Evolutionary conservation across 192 early-diverging fungal species (phyloP), one percentile per base, ranked within the genome.

Genomic region (Chytriomyces confervae): DNA sequence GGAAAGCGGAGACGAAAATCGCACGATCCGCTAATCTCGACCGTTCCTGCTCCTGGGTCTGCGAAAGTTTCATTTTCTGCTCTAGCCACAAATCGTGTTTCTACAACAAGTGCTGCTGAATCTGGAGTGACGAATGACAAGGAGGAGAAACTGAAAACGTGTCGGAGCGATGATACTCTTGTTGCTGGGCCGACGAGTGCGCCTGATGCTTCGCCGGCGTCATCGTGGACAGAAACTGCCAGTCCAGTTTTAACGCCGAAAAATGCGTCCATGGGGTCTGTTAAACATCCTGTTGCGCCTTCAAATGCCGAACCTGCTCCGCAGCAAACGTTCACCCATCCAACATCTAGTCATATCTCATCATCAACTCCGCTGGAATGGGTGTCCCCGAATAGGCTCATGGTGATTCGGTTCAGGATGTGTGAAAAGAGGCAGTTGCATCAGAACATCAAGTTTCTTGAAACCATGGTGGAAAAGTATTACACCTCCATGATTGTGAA

Each of bases 341-440:
- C 46, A 3, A 36, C 36, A 36, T 36, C 36, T 36, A 36, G 36
- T 2, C 36, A 36, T 36, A 36, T 36, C 36, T 36, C 36, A 36
- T 36, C 36, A 36, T 36, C 36, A 36, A 18, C 51, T 29, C 23
- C 49, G 7, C n/a, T 24, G 8, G 74, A 66, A 48, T 66, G 62
- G 63, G 47, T 66, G 20, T 36, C 74, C 1, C 7, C n/a, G 9
- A 76, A 76, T 50, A 62, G 74, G 7, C 9, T 76, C 18, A 49
- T 47, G 8, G 74, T 64, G 63, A 66, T 76, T 36, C 10, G 36
- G 50, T 76, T 76, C 61, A 62, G 74, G 6, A 61, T 62, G 74
- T 47, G 18, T 7, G 74, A 76, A 53, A 76, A 76, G 50, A 27
- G 47, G n/a, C 23, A 66, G 29, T 47, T 76, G 23, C 16, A 46